These are phyloP conservation scores for Butyriboletus loyo DNA, from an alignment of 768 basidiomycete genomes.

Conservation along the genomic window DNA sequence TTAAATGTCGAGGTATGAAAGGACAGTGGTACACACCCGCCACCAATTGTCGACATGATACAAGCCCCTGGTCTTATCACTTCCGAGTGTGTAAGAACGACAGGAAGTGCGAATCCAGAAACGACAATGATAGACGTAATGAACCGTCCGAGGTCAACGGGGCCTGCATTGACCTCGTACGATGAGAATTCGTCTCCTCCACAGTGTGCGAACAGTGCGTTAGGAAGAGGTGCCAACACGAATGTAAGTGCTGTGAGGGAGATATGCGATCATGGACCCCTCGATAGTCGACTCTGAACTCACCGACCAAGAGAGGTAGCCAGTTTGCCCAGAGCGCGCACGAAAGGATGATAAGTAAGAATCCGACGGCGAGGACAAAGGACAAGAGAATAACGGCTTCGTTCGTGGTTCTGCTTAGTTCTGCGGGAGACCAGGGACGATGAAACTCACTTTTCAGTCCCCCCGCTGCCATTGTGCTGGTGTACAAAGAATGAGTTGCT, in stretches of 20 bases:
- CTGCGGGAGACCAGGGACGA: neutral
- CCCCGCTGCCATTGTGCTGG: conserved; percentile 52
- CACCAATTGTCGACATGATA: conserved; percentile 93
- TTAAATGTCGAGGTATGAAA: neutral
- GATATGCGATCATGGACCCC: neutral
- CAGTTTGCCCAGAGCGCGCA: conserved; percentile 97
- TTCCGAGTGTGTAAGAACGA: conserved; percentile 88
- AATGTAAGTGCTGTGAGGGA: conserved; percentile 75
- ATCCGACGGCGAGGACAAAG: conserved; percentile 97
- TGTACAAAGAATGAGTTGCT: neutral
- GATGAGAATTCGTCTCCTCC: conserved; percentile 84
- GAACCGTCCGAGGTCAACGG: conserved; percentile 91
- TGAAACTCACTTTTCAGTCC: conserved; percentile 61
- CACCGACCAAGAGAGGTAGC: conserved; percentile 95
- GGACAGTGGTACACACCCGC: conserved; percentile 49
- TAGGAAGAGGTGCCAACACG: conserved; percentile 93
- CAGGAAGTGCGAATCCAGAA: conserved; percentile 89
- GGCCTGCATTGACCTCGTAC: conserved; percentile 65
- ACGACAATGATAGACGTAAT: conserved; percentile 88
- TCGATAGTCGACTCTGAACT: conserved; percentile 28
- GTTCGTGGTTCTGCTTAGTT: conserved; percentile 1
- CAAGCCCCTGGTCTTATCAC: conserved; percentile 83
- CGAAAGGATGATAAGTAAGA: conserved; percentile 94
- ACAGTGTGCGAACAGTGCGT: conserved; percentile 91
- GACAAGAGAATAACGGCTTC: conserved; percentile 94